Evolutionary conservation across 2,329 filamentous ascomycete species (phyloP), one percentile per base, ranked within the genome.

Genomic region (Beauveria sp.): DNA sequence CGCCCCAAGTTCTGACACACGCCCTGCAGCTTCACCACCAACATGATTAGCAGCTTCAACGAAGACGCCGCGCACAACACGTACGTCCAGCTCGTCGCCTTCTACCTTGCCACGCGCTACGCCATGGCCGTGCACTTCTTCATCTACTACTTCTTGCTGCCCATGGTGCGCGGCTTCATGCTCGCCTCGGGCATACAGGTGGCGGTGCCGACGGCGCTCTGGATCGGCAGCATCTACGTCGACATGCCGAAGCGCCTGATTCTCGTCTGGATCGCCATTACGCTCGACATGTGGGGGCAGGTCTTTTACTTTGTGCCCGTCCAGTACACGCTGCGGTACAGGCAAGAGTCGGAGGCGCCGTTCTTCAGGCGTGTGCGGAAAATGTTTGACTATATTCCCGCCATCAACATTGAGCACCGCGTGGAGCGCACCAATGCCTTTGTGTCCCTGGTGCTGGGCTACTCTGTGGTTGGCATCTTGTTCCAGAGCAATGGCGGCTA

Each of bases 371-470:
- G 65, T 5, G 54, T 79, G 16, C 67, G 68, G 10, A 67, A 70
- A 5, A 69, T 75, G 4, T 83, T 85, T 61, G 83, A 86, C 64
- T 86, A 86, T 69, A 81, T 78, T 58, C 85, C 84, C 2, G 84
- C 82, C 0, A 74, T 83, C 52, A 88, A 86, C 65, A 88, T 88
- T 64, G 85, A 88, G 70, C 85, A 88, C 69, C 80, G 83, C 59
- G 83, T 84, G 5, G 85, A 87, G 70, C 75, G 85, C 7, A 87
- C 82, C 34, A 83, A 83, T 61, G 84, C 84, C 0, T 88, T 88
- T 66, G 82, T 87, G 0, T 82, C 84, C 0, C 73, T 88, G 3
- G 84, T 88, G 1, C 82, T 88, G 65, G 85, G 85, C 18, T 87
- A 86, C 65, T 84, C 80, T 1, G 84, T 88, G 26, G 78, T 88